Percentiles rank a stretch among this genome's conserved stretches.
Conservation (phyloP, 768 basidiomycete genomes). For the Calvatia gigantea region DNA sequence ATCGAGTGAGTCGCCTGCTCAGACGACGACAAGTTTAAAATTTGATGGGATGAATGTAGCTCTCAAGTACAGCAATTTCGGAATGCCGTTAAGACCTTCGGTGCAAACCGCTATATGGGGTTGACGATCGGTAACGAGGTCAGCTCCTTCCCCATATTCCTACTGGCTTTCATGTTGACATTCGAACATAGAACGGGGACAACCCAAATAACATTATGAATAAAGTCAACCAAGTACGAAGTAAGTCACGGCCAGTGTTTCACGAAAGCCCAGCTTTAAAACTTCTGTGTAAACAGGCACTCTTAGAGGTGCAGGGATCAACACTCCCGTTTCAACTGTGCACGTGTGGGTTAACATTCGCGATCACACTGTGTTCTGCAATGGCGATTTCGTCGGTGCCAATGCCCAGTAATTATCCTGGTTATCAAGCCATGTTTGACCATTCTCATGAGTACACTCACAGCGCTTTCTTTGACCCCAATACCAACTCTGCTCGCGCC, state of each 20-base stretch:
- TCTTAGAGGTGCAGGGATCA: conserved; percentile 29
- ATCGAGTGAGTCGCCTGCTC: conserved; percentile 24
- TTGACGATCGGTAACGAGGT: conserved; percentile 37
- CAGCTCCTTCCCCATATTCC: not conserved
- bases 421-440: not conserved
- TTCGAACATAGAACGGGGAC: conserved; percentile 23
- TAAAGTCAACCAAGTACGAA: conserved; percentile 31
- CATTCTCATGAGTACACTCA: not conserved
- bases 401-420: conserved; percentile 32
- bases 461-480: conserved; percentile 34
- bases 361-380: conserved; percentile 28
- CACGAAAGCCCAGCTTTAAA: not conserved
- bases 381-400: conserved; percentile 34
- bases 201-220: conserved; percentile 28
- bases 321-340: conserved; percentile 32
- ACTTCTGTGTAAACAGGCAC: conserved; percentile 19
- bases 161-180: too few species aligned
- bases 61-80: conserved; percentile 33
- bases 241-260: conserved; percentile 16
- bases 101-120: conserved; percentile 28
- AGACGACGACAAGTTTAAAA: not conserved
- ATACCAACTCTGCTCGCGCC: conserved; percentile 25
- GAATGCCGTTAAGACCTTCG: conserved; percentile 27
- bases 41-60: conserved; percentile 17
- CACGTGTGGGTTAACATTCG: conserved; percentile 35